Percentiles rank a stretch among this genome's conserved stretches.
These are phyloP conservation scores for Plasmodium gaboni DNA, from an alignment of 169 alveolate species.

Conservation along the genomic window DNA sequence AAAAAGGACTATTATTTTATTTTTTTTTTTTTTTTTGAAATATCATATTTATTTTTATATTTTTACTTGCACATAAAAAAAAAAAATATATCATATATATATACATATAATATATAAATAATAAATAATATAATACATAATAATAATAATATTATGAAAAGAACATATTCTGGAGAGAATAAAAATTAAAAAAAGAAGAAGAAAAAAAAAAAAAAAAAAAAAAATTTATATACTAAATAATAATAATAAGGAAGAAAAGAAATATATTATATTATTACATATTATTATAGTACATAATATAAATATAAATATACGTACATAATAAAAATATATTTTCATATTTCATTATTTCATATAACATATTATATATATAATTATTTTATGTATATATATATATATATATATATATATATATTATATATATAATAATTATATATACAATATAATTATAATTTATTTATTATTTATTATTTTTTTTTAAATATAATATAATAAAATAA, in stretches of 20 bases:
- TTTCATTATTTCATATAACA: too few species aligned
- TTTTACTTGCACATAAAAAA: constrained; percentile 5
- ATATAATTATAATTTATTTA: too few species aligned
- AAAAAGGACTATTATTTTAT: constrained; percentile 18
- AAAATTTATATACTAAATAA: constrained; percentile 4
- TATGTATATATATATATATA: too few species aligned
- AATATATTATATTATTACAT: not conserved
- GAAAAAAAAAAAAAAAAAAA: constrained; percentile 4
- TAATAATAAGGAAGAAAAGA: constrained; percentile 7
- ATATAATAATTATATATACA: too few species aligned
- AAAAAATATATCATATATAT: not conserved
- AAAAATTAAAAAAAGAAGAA: constrained; percentile 8
- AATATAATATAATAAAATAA: too few species aligned
- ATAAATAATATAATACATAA: too few species aligned
- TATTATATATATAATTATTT: too few species aligned
- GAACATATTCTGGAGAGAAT: constrained; percentile 56
- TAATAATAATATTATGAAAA: constrained; percentile 8
- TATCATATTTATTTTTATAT: too few species aligned
- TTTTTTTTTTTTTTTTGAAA: not conserved
- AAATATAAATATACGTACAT: too few species aligned
- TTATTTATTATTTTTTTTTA: too few species aligned
- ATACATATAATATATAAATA: not conserved
- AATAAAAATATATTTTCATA: too few species aligned
- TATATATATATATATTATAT: too few species aligned
- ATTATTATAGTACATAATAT: not conserved